A percentile compares a stretch with the other conserved stretches of the same genome.
Evolutionary conservation across 495 filamentous ascomycete genomes (phyloP).

Genomic region (Penicillium cinerascens): DNA sequence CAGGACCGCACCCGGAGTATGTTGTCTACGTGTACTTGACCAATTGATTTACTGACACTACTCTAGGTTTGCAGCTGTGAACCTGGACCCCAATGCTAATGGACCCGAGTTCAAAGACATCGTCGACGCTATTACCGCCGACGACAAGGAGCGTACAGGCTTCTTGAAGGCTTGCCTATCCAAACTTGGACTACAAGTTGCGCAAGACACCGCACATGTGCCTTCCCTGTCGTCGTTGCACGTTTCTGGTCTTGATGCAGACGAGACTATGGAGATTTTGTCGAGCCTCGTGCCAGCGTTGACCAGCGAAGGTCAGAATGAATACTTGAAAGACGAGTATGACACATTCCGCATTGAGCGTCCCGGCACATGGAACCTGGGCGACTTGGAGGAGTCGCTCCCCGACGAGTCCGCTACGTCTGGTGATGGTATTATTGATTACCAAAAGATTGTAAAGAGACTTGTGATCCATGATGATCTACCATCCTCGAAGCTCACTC

Average conservation of each 20-base stretch:
- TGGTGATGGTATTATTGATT: conserved; percentile 65
- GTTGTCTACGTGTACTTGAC: conserved; percentile 22
- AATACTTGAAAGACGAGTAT: conserved; percentile 79
- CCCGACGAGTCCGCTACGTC: conserved; percentile 24
- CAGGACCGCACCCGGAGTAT: conserved; percentile 92
- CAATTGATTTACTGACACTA: conserved; percentile 8
- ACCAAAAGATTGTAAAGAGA: conserved; percentile 68
- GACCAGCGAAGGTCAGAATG: conserved; percentile 60
- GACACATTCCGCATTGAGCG: conserved; percentile 79
- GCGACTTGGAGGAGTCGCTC: conserved; percentile 50
- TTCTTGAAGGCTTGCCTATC: conserved; percentile 79
- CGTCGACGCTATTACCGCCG: conserved; percentile 63
- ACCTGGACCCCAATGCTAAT: conserved; percentile 61
- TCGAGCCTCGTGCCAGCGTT: conserved; percentile 62
- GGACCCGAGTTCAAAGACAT: conserved; percentile 63
- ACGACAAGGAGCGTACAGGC: conserved; percentile 64
- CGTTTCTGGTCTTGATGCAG: conserved; percentile 66
- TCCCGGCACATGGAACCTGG: conserved; percentile 60
- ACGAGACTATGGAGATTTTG: conserved; percentile 64
- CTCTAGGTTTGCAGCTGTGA: conserved; percentile 74
- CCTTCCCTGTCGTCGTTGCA: conserved; percentile 85
- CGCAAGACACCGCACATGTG: conserved; percentile 61
- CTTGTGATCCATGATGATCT: conserved; percentile 65
- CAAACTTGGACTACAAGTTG: conserved; percentile 80
- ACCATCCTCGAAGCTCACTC: conserved; percentile 72